Conservation (phyloP, 768 basidiomycete species). For the Pisolithus orientalis region DNA sequence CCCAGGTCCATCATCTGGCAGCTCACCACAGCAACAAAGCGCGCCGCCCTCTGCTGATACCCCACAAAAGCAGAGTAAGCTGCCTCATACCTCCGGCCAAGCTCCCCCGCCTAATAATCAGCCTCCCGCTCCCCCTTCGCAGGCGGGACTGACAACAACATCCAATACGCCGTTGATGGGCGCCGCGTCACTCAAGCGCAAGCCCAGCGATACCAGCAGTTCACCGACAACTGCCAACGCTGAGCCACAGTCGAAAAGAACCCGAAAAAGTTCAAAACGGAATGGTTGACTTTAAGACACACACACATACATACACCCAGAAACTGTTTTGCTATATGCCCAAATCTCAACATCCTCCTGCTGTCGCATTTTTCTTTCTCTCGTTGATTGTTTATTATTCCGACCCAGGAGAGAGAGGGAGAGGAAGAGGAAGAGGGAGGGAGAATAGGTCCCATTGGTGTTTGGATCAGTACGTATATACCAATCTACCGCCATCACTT, state of each 20-base stretch:
- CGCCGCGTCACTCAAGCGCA: constrained; percentile 51
- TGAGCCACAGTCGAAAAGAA: constrained; percentile 45
- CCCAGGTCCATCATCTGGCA: constrained; percentile 31
- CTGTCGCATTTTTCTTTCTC: constrained; percentile 18
- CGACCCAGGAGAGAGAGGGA: background rate
- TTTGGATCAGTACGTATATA: too few relatives aligned
- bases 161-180: constrained; percentile 32
- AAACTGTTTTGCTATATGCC: constrained; percentile 8
- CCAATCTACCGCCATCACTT: too few relatives aligned
- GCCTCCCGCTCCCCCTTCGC: constrained; percentile 34
- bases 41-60: constrained; percentile 42
- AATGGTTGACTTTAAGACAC: constrained; percentile 28
- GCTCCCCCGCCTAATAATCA: constrained; percentile 36
- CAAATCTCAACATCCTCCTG: constrained; percentile 1
- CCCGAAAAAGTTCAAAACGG: constrained; percentile 48
- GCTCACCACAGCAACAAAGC: constrained; percentile 42
- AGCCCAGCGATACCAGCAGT: constrained; percentile 34
- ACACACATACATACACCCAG: constrained; percentile 4
- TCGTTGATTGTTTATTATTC: background rate
- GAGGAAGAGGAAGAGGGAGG: background rate
- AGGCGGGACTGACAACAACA: constrained; percentile 35
- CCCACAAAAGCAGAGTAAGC: constrained; percentile 58
- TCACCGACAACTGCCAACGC: constrained; percentile 47
- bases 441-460: background rate
- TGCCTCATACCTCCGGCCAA: constrained; percentile 38